Evolutionary conservation across 805 yeast genomes (phyloP).

Genomic region (Isabelozyma heimii): DNA sequence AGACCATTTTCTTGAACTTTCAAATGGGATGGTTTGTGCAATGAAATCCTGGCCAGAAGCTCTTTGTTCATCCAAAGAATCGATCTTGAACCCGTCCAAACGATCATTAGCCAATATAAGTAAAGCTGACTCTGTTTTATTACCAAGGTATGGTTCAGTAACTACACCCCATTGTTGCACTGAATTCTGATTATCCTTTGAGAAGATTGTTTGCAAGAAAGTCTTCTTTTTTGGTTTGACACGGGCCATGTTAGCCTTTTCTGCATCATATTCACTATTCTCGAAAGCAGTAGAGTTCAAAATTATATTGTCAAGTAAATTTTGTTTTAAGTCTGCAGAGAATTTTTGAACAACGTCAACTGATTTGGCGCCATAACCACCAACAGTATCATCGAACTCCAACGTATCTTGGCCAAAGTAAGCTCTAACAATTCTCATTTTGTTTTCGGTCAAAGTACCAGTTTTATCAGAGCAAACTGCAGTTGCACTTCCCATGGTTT

Average conservation of each 20-base stretch:
- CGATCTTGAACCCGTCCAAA: constrained; percentile 44
- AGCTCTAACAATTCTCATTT: constrained; percentile 86
- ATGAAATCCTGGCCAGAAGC: constrained; percentile 26
- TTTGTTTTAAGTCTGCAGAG: constrained; percentile 16
- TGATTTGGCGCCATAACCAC: constrained; percentile 18
- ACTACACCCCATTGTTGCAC: constrained; percentile 13
- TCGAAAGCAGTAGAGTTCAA: constrained; percentile 92
- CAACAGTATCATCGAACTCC: constrained; percentile 51
- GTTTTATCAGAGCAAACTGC: constrained; percentile 93
- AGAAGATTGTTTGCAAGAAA: constrained; percentile 24
- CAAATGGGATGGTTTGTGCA: constrained; percentile 83
- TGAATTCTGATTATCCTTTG: constrained; percentile 6
- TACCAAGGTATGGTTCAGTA: constrained; percentile 74
- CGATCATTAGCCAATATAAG: constrained; percentile 62
- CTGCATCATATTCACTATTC: constrained; percentile 45
- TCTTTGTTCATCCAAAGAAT: constrained; percentile 43
- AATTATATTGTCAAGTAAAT: constrained; percentile 54
- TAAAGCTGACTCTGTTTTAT: constrained; percentile 92
- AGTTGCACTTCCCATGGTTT: constrained; percentile 98
- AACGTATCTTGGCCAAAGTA: constrained; percentile 48
- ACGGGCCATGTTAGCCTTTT: constrained; percentile 19
- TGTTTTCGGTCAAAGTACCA: constrained; percentile 84
- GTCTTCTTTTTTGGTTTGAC: constrained; percentile 28
- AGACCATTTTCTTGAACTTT: constrained; percentile 90
- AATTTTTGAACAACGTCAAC: constrained; percentile 18